Percentiles rank a stretch among this genome's conserved stretches.
Evolutionary conservation across 2,329 filamentous ascomycete genomes (phyloP).

Genomic region (Delphinella strobiligena): DNA sequence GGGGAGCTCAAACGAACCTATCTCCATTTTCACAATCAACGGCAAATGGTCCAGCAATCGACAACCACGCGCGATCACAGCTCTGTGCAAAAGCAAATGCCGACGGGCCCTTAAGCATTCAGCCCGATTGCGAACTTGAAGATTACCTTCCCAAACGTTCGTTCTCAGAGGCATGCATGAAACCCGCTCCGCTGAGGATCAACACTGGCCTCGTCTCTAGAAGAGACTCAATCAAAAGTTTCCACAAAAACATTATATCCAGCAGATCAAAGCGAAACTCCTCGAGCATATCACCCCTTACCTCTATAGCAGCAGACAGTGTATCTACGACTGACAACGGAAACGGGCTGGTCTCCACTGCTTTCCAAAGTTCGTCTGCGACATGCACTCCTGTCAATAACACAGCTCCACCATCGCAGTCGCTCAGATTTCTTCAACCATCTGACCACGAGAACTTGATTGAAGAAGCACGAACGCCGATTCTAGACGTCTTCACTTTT

Average conservation of each 20-base stretch:
- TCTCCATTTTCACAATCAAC: background rate
- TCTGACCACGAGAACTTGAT: no score
- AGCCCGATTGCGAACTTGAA: slow-evolving; percentile 35
- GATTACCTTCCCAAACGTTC: slow-evolving; percentile 17
- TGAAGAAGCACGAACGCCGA: slow-evolving; percentile 7
- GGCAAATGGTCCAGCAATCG: background rate
- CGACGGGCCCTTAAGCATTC: slow-evolving; percentile 17
- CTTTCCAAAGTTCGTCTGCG: background rate
- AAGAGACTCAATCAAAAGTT: slow-evolving; percentile 2
- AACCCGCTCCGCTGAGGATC: slow-evolving; percentile 9
- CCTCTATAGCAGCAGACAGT: no score
- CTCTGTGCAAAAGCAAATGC: background rate
- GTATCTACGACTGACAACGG: no score
- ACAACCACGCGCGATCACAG: background rate
- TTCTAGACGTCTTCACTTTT: slow-evolving; percentile 7
- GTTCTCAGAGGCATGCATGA: slow-evolving; percentile 4
- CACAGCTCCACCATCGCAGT: background rate
- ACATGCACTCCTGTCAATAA: background rate
- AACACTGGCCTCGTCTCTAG: slow-evolving; percentile 7
- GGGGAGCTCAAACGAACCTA: slow-evolving; percentile 15
- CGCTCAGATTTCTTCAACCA: no score
- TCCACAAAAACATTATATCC: background rate
- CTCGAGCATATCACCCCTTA: background rate
- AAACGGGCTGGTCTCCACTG: no score
- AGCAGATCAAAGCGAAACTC: background rate